These are phyloP conservation scores for Cantharellus cinnabarinus DNA, from an alignment of 768 basidiomycete species.

Conservation along the genomic window DNA sequence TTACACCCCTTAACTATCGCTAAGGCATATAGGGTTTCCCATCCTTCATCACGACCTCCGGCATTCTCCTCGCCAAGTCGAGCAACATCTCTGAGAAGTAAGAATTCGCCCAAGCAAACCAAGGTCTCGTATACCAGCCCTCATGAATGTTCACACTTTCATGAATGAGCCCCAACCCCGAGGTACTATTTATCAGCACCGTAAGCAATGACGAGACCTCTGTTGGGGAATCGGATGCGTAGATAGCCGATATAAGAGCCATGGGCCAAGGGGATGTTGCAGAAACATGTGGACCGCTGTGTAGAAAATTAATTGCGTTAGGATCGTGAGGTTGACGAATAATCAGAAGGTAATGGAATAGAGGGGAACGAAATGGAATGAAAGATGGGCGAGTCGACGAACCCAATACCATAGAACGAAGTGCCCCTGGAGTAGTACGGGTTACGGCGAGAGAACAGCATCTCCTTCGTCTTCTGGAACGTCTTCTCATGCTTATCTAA, in stretches of 20 bases:
- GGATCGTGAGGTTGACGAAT: not conserved
- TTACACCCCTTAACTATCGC: not conserved
- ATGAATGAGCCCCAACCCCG: constrained; percentile 56
- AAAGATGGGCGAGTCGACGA: constrained; percentile 9
- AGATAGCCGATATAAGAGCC: constrained; percentile 57
- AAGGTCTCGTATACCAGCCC: constrained; percentile 41
- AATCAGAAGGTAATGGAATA: not conserved
- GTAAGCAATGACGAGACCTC: constrained; percentile 47
- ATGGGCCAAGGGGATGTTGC: constrained; percentile 68
- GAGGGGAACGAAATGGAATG: not conserved
- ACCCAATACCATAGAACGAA: constrained; percentile 53
- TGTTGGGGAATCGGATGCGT: constrained; percentile 48
- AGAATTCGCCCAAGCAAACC: constrained; percentile 39
- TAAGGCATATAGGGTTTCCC: constrained; percentile 26
- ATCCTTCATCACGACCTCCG: constrained; percentile 38
- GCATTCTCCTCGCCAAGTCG: constrained; percentile 55
- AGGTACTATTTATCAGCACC: constrained; percentile 49
- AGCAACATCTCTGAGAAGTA: constrained; percentile 70
- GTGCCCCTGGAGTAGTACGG: constrained; percentile 49
- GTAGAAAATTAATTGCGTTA: constrained; percentile 1
- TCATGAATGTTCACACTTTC: constrained; percentile 51
- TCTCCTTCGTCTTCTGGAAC: constrained; percentile 43
- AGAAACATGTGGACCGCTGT: constrained; percentile 53
- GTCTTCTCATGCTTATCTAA: constrained; percentile 30
- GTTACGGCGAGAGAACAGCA: constrained; percentile 40